Base-by-base conservation (phyloP, 768 basidiomycete species). In the Gautieria morchelliformis region DNA sequence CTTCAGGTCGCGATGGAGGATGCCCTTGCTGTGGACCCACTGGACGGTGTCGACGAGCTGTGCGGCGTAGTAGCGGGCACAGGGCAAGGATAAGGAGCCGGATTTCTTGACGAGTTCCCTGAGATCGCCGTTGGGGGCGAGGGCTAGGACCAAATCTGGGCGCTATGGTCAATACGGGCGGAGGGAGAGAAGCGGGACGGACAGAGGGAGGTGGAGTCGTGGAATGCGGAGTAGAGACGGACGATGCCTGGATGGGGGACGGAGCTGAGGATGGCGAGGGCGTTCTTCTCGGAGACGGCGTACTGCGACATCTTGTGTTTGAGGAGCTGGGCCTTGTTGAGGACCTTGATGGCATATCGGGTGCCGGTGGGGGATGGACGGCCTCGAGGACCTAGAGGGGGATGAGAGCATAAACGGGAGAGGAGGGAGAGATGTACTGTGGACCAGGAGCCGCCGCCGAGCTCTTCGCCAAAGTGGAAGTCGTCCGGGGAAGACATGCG, bases 11-110 rank as follows among this genome's bases (percentile, higher is more conserved):
- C 77, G 74, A 60, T 79, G 77, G 4, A 79, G 69, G 32, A 79
- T 72, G 1, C 75, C 75, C 48, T 70, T 67, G 41, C 66, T 67
- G 60, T 78, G 77, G 69, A 79, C 77, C 67, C 71, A 76, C 30
- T 67, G 69, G 56, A 77, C 66, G 2, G 75, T 71, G 49, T 72
- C 71, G 45, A 77, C 66, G 30, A 79, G 61, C 51, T 75, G 72
- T 1, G 77, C 75, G 6, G 74, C 64, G 63, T 79, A 79, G 60
- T 72, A 74, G 30, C 73, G 65, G 0, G 75, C 70, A 15, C 72
- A 74, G 1, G 62, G 57, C 12, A 74, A 52, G 51, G 74, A 72
- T 52, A 79, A 68, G 4, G 77, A 78, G 19, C 77, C 77, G 47
- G 71, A 64, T 64, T 37, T 46, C 30, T 59, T 53, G 15, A 61